Evolutionary conservation across 495 filamentous ascomycete genomes (phyloP).

Genomic region (Trypethelium eluteriae): DNA sequence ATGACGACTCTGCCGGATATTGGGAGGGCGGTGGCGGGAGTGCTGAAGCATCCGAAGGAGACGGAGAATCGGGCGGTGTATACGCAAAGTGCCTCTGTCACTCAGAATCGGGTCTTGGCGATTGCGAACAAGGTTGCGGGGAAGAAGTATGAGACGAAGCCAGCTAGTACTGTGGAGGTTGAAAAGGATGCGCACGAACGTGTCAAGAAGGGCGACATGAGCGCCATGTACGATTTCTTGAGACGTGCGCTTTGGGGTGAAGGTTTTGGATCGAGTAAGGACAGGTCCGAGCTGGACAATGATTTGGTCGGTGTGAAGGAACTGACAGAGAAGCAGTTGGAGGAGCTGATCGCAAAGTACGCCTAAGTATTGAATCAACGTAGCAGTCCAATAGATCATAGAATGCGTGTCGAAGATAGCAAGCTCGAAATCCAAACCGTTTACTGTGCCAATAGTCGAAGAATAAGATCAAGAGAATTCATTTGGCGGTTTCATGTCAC

Average conservation of each 20-base stretch:
- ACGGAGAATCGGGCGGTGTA: slow-evolving; percentile 21
- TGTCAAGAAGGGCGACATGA: slow-evolving; percentile 13
- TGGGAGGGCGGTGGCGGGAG: slow-evolving; percentile 17
- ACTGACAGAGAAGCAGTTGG: slow-evolving; percentile 14
- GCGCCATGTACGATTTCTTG: slow-evolving; percentile 12
- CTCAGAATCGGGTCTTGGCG: slow-evolving; percentile 21
- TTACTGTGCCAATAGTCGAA: too few relatives aligned
- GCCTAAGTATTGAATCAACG: neutral
- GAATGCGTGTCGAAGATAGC: neutral
- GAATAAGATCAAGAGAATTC: neutral
- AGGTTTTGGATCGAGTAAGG: slow-evolving; percentile 16
- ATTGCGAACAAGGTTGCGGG: slow-evolving; percentile 15
- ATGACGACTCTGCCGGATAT: slow-evolving; percentile 14
- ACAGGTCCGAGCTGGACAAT: slow-evolving; percentile 18
- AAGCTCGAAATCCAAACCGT: neutral
- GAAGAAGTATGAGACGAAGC: slow-evolving; percentile 12
- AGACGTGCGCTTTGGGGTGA: slow-evolving; percentile 11
- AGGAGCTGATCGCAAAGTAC: slow-evolving; percentile 13
- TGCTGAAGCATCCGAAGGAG: slow-evolving; percentile 19
- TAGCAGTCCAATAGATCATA: neutral
- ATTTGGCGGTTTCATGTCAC: neutral
- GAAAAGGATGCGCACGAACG: slow-evolving; percentile 16
- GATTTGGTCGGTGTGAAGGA: slow-evolving; percentile 17
- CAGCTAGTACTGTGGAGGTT: slow-evolving; percentile 9
- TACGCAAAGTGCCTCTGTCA: slow-evolving; percentile 14